These are phyloP conservation scores for Akanthomyces dipterigenus DNA, from an alignment of 2,329 filamentous ascomycete species.

Conservation along the genomic window DNA sequence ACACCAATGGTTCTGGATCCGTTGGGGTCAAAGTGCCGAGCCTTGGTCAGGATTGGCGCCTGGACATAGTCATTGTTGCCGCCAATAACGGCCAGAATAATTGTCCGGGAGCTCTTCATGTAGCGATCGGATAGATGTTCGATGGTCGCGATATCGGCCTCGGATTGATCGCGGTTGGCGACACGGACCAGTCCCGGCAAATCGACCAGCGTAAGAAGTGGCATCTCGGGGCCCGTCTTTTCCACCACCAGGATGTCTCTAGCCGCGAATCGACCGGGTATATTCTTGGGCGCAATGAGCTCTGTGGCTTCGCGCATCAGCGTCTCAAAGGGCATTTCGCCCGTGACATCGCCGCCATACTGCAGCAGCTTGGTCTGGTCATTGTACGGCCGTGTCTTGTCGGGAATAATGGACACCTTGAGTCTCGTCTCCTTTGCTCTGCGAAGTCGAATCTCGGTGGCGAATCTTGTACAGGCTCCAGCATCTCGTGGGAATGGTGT, in stretches of 20 bases:
- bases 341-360: conserved; percentile 40
- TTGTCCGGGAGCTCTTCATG: conserved; percentile 49
- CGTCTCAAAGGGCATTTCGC: conserved; percentile 40
- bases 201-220: conserved; percentile 55
- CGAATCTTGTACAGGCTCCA: conserved; percentile 55
- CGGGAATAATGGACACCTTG: conserved; percentile 49
- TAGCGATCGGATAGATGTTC: conserved; percentile 45
- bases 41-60: conserved; percentile 44
- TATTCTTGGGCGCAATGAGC: conserved; percentile 42
- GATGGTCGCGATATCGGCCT: conserved; percentile 46
- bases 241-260: conserved; percentile 52
- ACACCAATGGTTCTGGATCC: conserved; percentile 45
- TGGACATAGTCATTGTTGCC: conserved; percentile 50
- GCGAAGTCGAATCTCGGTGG: conserved; percentile 53
- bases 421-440: conserved; percentile 37
- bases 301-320: conserved; percentile 46
- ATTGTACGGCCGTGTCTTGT: conserved; percentile 37
- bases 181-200: conserved; percentile 52
- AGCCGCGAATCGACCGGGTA: conserved; percentile 44
- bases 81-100: conserved; percentile 49
- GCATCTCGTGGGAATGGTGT: conserved; percentile 55
- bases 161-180: conserved; percentile 45
- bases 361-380: conserved; percentile 42
- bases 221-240: conserved; percentile 51
- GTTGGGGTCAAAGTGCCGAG: conserved; percentile 42